phyloP scores from a whole-genome alignment of 2,329 filamentous ascomycete genomes.

The Alternaria conjuncta region DNA sequence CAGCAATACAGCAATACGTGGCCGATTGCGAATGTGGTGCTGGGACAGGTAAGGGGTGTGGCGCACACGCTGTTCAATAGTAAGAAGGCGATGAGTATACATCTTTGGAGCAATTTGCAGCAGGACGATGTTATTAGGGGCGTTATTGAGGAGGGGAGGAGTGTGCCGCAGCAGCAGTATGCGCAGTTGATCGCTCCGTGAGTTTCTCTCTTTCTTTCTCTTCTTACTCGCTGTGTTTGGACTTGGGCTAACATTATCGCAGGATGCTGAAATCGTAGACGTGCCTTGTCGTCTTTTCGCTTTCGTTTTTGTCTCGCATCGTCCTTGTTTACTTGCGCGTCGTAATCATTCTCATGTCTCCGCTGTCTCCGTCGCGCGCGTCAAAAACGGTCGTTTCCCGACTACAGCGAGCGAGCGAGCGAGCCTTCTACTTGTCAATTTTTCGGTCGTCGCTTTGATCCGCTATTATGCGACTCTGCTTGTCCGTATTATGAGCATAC shows the following conservation, averaged over 20 bases:
- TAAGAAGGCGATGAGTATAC: conserved; percentile 51
- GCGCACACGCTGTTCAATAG: conserved; percentile 72
- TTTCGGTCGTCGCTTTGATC: neutral
- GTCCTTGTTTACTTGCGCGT: neutral
- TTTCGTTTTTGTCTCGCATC: neutral
- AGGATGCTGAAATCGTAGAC: conserved; percentile 44
- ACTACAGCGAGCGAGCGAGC: neutral
- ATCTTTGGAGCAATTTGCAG: conserved; percentile 46
- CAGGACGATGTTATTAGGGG: conserved; percentile 43
- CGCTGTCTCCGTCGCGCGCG: neutral
- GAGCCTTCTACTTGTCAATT: neutral
- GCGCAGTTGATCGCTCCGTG: conserved; percentile 45
- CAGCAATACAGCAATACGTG: conserved; percentile 72
- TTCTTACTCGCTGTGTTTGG: neutral
- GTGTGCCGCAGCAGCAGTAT: conserved; percentile 44
- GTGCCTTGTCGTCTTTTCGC: neutral
- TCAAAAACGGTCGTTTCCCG: neutral
- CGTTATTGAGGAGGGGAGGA: conserved; percentile 42
- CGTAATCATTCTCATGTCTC: neutral
- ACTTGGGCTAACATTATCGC: neutral
- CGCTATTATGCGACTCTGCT: neutral
- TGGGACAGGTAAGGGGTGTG: conserved; percentile 76
- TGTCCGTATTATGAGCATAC: neutral
- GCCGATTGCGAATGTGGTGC: conserved; percentile 73
- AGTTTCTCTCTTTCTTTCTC: conserved; percentile 14